Percentiles rank a stretch among this genome's conserved stretches.
phyloP scores from a whole-genome alignment of 1,284 basidiomycete genomes.

The Neonothopanus nambi region DNA sequence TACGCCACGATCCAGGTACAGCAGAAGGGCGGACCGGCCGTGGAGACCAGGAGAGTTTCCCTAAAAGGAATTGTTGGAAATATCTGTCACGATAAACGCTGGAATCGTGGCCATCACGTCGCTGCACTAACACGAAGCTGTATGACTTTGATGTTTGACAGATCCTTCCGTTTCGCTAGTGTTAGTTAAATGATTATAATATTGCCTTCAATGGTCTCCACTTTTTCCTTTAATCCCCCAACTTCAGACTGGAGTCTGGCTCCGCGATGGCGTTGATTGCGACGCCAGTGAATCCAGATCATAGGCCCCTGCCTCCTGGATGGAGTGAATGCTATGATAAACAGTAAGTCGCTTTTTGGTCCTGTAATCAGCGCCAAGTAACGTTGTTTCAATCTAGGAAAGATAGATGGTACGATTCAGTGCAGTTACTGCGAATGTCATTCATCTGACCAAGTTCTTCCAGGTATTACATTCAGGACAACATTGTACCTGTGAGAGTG shows the following conservation, averaged over 20 bases:
- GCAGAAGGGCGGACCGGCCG: no score
- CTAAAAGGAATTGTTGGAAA: no score
- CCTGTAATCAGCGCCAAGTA: no score
- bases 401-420: slow-evolving; percentile 11
- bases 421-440: slow-evolving; percentile 16
- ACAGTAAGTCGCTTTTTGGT: slow-evolving; percentile 26
- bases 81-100: no score
- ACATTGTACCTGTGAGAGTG: slow-evolving; percentile 28
- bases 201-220: not conserved
- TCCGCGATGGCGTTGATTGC: not conserved
- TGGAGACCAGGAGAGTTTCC: no score
- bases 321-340: slow-evolving; percentile 36
- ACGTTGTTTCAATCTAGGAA: slow-evolving; percentile 1
- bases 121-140: no score
- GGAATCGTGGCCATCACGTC: no score
- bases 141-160: not conserved
- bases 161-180: not conserved
- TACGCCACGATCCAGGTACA: no score
- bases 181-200: not conserved
- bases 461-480: slow-evolving; percentile 35
- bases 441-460: slow-evolving; percentile 1
- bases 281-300: slow-evolving; percentile 27
- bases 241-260: no score
- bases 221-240: not conserved
- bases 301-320: slow-evolving; percentile 32